Conservation (phyloP, 352 stramenopile species). For the Phytophthora citrophthora region DNA sequence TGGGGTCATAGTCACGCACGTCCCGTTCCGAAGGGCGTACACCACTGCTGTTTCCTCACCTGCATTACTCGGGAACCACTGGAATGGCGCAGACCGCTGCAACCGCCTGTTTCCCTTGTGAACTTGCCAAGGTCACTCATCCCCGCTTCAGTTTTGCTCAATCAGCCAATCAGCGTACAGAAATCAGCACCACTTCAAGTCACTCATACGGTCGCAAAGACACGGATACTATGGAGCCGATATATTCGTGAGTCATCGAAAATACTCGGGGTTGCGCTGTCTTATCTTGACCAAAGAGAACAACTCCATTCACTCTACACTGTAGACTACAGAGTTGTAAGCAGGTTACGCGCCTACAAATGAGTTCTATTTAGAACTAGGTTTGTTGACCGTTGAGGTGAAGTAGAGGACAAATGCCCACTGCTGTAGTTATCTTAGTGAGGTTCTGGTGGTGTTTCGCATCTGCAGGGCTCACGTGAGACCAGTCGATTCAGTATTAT, state of each 20-base stretch:
- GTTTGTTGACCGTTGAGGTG: background rate
- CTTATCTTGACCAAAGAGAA: conserved; percentile 6
- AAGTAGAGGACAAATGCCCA: too few relatives aligned
- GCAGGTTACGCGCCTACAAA: too few relatives aligned
- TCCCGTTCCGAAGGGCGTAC: conserved; percentile 12
- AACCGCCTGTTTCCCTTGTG: too few relatives aligned
- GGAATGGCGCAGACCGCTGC: conserved; percentile 9
- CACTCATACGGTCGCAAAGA: conserved; percentile 30
- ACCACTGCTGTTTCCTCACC: background rate
- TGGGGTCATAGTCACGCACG: conserved; percentile 20
- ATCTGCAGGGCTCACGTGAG: too few relatives aligned
- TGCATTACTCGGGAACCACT: conserved; percentile 11
- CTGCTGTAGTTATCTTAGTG: too few relatives aligned
- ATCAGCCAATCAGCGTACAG: conserved; percentile 6
- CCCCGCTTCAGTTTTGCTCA: background rate
- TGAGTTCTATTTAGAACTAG: too few relatives aligned
- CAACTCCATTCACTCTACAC: too few relatives aligned
- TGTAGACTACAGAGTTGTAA: too few relatives aligned
- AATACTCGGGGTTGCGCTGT: conserved; percentile 5
- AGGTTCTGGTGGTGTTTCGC: conserved; percentile 1
- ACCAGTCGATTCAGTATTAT: background rate
- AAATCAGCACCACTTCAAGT: conserved; percentile 13
- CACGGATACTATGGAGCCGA: background rate
- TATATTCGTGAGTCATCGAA: conserved; percentile 15
- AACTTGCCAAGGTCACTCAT: conserved; percentile 3